A percentile compares a stretch with the other conserved stretches of the same genome.
phyloP scores from a whole-genome alignment of 2,329 filamentous ascomycete genomes.

The Penicillium psychrosexuale region DNA sequence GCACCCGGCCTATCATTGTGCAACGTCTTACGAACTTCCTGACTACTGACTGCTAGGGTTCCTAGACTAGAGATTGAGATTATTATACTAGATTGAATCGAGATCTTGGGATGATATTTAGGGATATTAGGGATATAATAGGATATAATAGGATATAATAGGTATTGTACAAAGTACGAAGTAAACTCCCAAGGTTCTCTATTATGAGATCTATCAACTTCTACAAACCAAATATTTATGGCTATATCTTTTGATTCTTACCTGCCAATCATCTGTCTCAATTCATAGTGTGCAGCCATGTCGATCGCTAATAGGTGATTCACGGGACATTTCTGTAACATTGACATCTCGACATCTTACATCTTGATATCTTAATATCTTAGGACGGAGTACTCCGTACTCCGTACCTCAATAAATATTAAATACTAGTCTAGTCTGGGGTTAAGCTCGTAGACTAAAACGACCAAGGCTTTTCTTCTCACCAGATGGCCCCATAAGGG shows the following conservation, averaged over 20 bases:
- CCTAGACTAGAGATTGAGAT: neutral
- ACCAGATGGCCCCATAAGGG: too few species aligned
- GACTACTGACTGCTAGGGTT: neutral
- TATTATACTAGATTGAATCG: neutral
- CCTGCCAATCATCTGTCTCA: constrained; percentile 14
- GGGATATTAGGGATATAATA: neutral
- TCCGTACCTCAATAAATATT: neutral
- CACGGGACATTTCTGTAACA: neutral
- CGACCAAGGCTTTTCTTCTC: neutral
- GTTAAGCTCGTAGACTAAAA: neutral
- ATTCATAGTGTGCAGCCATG: constrained; percentile 9
- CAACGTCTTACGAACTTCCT: neutral
- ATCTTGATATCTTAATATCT: neutral
- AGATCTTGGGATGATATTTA: neutral
- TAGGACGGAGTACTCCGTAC: too few species aligned
- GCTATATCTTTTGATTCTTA: neutral
- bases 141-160: too few species aligned
- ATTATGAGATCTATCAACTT: neutral
- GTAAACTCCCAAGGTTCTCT: neutral
- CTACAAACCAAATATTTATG: neutral
- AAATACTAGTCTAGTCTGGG: neutral
- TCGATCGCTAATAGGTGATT: constrained; percentile 9
- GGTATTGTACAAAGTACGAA: too few species aligned
- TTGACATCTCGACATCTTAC: neutral
- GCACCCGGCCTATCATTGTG: neutral